These are phyloP conservation scores for Viola odorata DNA, from an alignment of 345 rosid species.

Conservation along the genomic window DNA sequence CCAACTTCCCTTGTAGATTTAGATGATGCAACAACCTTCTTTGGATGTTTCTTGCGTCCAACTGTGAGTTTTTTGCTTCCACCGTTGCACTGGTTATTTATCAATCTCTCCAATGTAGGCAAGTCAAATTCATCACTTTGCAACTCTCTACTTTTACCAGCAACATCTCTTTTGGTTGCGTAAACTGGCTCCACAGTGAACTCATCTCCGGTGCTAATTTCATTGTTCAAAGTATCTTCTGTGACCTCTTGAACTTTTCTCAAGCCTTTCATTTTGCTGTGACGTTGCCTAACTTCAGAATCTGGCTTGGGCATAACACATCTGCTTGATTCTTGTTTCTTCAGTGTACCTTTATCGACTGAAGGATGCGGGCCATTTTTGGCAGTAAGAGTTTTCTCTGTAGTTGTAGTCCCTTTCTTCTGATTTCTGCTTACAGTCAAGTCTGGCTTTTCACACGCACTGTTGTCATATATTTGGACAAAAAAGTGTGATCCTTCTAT, in stretches of 20 bases:
- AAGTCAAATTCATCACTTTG: slow-evolving; percentile 16
- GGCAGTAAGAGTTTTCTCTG: slow-evolving; percentile 1
- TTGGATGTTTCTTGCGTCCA: neutral
- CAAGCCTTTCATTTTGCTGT: slow-evolving; percentile 11
- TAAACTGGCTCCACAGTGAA: slow-evolving; percentile 23
- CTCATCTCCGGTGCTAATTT: neutral
- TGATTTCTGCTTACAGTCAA: slow-evolving; percentile 12
- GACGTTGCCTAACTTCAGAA: too few species aligned
- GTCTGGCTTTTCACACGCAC: slow-evolving; percentile 28
- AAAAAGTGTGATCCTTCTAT: slow-evolving; percentile 26
- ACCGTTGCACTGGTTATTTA: slow-evolving; percentile 2
- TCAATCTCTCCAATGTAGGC: slow-evolving; percentile 15
- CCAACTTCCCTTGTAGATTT: slow-evolving; percentile 9
- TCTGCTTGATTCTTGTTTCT: slow-evolving; percentile 5
- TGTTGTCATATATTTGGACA: slow-evolving; percentile 29
- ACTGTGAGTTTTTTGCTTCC: slow-evolving; percentile 2
- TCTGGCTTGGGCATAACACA: slow-evolving; percentile 4
- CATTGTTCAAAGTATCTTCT: neutral
- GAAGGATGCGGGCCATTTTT: neutral
- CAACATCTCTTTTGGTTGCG: slow-evolving; percentile 13
- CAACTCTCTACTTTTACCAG: slow-evolving; percentile 9
- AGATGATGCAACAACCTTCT: slow-evolving; percentile 1
- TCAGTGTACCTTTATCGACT: slow-evolving; percentile 6
- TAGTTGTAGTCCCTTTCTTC: slow-evolving; percentile 13
- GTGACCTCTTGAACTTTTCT: neutral